phyloP scores from a whole-genome alignment of 2,329 filamentous ascomycete species.

The Seiridium unicorne region DNA sequence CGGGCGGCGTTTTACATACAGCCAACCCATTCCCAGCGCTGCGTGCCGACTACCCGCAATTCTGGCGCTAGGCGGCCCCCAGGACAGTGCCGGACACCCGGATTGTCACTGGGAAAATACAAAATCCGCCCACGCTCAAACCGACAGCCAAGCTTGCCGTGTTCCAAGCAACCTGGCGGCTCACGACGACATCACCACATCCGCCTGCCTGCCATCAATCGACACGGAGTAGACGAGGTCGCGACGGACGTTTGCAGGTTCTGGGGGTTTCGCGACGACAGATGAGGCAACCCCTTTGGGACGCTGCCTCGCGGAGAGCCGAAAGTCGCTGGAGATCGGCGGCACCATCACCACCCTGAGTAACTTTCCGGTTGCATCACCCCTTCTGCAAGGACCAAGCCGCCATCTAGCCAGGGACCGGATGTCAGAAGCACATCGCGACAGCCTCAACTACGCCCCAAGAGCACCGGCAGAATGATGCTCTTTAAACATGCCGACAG shows the following conservation, averaged over 20 bases:
- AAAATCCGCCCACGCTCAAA: conserved; percentile 1
- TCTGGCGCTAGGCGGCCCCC: background rate
- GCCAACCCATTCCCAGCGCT: background rate
- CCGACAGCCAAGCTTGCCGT: background rate
- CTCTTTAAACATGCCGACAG: background rate
- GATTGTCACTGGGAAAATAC: conserved; percentile 3
- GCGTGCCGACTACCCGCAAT: conserved; percentile 2
- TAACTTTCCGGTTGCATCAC: background rate
- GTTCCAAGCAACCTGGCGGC: background rate
- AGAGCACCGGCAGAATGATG: background rate
- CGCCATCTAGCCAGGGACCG: background rate
- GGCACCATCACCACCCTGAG: background rate
- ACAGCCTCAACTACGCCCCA: background rate
- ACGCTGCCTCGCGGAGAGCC: conserved; percentile 2
- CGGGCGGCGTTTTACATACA: background rate
- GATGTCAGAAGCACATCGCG: background rate
- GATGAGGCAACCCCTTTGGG: background rate
- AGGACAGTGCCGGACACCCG: conserved; percentile 3
- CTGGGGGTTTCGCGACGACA: background rate
- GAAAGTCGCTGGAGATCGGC: conserved; percentile 5
- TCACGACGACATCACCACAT: no score
- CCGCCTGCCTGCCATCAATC: background rate
- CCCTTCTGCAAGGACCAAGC: background rate
- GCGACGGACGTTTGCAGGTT: background rate
- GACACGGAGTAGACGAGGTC: no score